Conservation (phyloP, 2,329 filamentous ascomycete species). For the Colletotrichum filicis region DNA sequence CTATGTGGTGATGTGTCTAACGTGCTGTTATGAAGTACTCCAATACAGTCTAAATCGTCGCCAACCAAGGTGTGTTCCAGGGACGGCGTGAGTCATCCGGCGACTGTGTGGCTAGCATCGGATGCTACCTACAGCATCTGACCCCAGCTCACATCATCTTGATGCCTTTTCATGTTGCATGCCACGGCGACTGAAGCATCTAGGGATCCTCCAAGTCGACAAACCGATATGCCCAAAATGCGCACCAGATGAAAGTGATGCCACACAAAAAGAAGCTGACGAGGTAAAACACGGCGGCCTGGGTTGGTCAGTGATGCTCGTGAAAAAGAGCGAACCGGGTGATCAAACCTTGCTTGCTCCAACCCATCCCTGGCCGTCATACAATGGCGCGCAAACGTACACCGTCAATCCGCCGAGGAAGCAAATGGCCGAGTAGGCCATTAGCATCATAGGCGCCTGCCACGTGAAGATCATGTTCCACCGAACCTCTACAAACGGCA, state of each 20-base stretch:
- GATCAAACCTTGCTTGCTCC: constrained; percentile 36
- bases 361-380: constrained; percentile 34
- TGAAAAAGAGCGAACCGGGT: neutral
- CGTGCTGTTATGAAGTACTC: neutral
- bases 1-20: neutral
- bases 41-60: neutral
- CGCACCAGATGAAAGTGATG: constrained; percentile 40
- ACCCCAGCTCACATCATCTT: neutral
- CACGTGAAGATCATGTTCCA: constrained; percentile 45
- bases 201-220: constrained; percentile 36
- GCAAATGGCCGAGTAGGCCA: constrained; percentile 40
- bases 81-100: constrained; percentile 32
- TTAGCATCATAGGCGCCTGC: constrained; percentile 44
- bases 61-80: neutral
- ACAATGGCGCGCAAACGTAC: constrained; percentile 40
- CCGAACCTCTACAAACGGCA: constrained; percentile 36
- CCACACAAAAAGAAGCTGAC: constrained; percentile 35
- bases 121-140: neutral
- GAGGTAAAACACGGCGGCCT: constrained; percentile 39
- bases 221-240: constrained; percentile 42
- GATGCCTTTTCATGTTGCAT: too few species aligned
- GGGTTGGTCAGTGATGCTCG: neutral
- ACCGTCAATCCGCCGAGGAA: constrained; percentile 39
- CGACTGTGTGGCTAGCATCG: neutral
- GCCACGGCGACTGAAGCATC: neutral